Base-by-base conservation (phyloP, 257 asterid genomes). In the Salvia miltiorrhiza region DNA sequence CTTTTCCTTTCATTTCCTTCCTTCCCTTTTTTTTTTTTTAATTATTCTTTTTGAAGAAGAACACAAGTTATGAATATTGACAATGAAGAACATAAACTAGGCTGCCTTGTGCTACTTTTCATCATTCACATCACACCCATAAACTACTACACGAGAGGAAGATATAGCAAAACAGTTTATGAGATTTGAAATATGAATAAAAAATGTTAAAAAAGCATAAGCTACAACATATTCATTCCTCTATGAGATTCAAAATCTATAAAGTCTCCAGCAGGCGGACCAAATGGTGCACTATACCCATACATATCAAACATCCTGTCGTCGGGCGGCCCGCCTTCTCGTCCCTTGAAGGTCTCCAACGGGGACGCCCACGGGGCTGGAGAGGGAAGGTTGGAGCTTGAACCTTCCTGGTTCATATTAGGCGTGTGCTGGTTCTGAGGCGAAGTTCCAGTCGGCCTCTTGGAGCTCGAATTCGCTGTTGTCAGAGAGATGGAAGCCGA, bases 341-440 rank as follows among this genome's bases (percentile, higher is more conserved):
- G 85, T 65, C 80, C 88, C 77, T 79, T 82, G 53, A 84, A 83
- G 20, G 75, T 30, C 21, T 84, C 90, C 75, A 67, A 73, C 0
- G 86, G 83, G 7, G 92, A 75, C 40, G 75, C 84, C 96, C 96
- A 89, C 5, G 92, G 94, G 43, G 83, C 84, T 9, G 92, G 69
- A 28, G 82, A 83, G 2, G 82, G 70, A 6, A 73, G 61, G 76
- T 82, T 89, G 12, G 93, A 83, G 87, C 87, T 63, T 2, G 93
- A 87, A 20, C 70, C 85, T 73, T 89, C 98, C 62, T 75, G 96
- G 77, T 82, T 89, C 73, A 81, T n/a, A 64, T 72, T 84, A 45
- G 82, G 83, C 11, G 65, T 50, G 4, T 59, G 88, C 16, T 75
- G 85, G 58, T 76, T 78, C 53, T 85, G 93, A 0, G 93, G 95